Conservation (phyloP, 768 basidiomycete genomes). For the Boletus tomentosulus region DNA sequence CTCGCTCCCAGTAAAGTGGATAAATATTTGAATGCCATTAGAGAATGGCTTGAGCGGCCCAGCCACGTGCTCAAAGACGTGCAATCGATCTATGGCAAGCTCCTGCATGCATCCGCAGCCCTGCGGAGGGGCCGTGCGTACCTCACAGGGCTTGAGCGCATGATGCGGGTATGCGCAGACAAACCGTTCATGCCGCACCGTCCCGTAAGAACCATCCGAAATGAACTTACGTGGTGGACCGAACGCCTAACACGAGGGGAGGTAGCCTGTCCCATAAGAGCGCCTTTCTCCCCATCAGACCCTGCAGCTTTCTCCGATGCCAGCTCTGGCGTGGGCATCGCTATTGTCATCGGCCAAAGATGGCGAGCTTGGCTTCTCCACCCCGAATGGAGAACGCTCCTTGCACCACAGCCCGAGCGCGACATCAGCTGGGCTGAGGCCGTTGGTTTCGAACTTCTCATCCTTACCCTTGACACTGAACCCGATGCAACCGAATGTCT, state of each 20-base stretch:
- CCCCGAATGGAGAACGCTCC: not conserved
- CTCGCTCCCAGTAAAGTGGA: conserved; percentile 24
- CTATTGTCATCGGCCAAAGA: not conserved
- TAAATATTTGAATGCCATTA: conserved; percentile 10
- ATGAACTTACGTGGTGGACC: not conserved
- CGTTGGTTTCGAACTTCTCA: not conserved
- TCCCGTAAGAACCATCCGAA: not conserved
- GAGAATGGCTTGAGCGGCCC: not conserved
- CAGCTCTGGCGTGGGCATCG: conserved; percentile 7
- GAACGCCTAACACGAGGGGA: not conserved
- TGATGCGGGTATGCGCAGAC: conserved; percentile 26
- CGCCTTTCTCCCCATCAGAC: not conserved
- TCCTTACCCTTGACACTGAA: not conserved
- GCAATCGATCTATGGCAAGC: conserved; percentile 4
- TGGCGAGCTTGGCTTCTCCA: not conserved
- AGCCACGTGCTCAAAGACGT: conserved; percentile 5
- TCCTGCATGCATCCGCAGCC: conserved; percentile 15
- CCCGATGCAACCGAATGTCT: not conserved
- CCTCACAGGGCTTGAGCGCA: conserved; percentile 37
- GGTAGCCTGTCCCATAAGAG: too few relatives aligned
- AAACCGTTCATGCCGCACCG: conserved; percentile 31
- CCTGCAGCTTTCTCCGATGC: not conserved
- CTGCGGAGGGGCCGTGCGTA: conserved; percentile 34
- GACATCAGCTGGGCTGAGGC: conserved; percentile 3
- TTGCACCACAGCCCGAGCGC: rapidly evolving